Evolutionary conservation across 257 asterid species (phyloP).

Genomic region (Gardenia jasminoides): DNA sequence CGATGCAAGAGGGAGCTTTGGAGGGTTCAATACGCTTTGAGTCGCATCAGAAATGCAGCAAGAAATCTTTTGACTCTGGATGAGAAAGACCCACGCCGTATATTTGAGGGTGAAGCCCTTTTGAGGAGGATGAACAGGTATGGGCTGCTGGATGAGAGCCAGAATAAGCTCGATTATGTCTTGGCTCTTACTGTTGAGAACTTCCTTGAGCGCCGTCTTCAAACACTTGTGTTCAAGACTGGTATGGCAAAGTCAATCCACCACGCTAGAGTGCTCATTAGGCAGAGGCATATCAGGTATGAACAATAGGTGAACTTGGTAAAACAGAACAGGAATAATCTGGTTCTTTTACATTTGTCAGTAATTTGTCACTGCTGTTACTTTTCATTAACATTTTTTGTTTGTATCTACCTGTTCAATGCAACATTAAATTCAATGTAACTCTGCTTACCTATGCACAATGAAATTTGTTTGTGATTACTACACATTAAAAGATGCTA

Average conservation of each 20-base stretch:
- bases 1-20: conserved; percentile 89
- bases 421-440: neutral
- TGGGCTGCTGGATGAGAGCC: conserved; percentile 74
- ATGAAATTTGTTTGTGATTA: neutral
- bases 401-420: neutral
- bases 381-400: neutral
- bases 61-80: conserved; percentile 74
- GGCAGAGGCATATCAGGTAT: conserved; percentile 90
- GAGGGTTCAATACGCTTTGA: conserved; percentile 91
- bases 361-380: neutral
- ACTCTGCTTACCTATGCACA: neutral
- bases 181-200: conserved; percentile 82
- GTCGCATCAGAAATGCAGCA: conserved; percentile 79
- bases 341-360: neutral
- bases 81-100: conserved; percentile 80
- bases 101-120: conserved; percentile 90
- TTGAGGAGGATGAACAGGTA: conserved; percentile 83
- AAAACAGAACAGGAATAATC: neutral
- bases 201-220: conserved; percentile 88
- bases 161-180: conserved; percentile 89
- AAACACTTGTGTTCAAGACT: conserved; percentile 82
- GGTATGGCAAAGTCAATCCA: conserved; percentile 91
- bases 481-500: neutral
- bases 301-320: neutral
- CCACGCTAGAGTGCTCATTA: conserved; percentile 84